Evolutionary conservation across 805 yeast genomes (phyloP).

Genomic region (Priceomyces haplophilus): DNA sequence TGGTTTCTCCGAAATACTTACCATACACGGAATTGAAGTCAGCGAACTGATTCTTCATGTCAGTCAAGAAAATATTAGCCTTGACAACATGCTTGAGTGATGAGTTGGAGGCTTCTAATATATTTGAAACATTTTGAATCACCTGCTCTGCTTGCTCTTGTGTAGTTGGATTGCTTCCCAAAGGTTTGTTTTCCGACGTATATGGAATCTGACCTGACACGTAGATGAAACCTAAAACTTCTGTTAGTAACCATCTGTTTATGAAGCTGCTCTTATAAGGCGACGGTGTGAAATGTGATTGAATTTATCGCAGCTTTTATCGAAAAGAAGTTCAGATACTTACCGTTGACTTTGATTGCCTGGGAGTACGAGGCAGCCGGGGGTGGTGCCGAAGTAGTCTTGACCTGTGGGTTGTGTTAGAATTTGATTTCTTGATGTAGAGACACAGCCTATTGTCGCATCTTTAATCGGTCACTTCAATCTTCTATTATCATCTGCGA

Average conservation of each 20-base stretch:
- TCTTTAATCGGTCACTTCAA: not conserved
- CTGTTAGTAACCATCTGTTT: conserved; percentile 8
- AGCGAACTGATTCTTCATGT: conserved; percentile 74
- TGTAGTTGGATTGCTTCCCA: conserved; percentile 63
- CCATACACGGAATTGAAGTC: conserved; percentile 84
- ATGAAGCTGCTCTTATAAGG: not conserved
- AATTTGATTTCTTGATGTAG: not conserved
- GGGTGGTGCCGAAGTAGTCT: conserved; percentile 81
- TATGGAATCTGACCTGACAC: conserved; percentile 95
- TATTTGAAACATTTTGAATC: conserved; percentile 62
- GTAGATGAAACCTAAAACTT: conserved; percentile 63
- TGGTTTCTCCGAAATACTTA: conserved; percentile 69
- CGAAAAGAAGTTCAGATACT: conserved; percentile 15
- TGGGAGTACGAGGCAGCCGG: conserved; percentile 97
- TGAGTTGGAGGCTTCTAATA: conserved; percentile 84
- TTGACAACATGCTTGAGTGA: conserved; percentile 81
- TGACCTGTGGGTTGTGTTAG: conserved; percentile 39
- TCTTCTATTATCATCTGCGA: conserved; percentile 7
- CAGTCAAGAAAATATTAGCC: conserved; percentile 85
- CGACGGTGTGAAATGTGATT: no score
- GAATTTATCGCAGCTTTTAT: no score
- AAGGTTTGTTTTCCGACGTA: conserved; percentile 76
- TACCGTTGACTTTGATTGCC: conserved; percentile 82
- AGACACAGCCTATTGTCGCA: not conserved
- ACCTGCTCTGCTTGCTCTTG: conserved; percentile 76